Evolutionary conservation across 148 eudicot genomes (phyloP), one percentile per base, ranked within the genome.

Genomic region (Arctostaphylos glauca): DNA sequence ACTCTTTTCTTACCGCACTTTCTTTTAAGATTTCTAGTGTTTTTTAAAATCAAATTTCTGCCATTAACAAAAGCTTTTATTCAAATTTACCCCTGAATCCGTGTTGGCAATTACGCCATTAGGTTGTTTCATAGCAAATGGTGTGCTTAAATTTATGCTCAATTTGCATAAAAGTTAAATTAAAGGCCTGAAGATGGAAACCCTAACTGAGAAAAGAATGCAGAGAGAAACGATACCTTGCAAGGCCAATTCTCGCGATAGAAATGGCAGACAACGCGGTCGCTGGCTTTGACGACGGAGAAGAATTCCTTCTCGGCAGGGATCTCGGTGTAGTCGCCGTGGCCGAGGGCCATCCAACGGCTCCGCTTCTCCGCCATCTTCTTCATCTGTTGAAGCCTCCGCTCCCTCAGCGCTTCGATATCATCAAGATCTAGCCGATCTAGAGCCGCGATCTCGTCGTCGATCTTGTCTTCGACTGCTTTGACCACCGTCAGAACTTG

Each of bases 211-310:
- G 68, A 47, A 25, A 53, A 10, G 60, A 83, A 18, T 16, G 19
- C 70, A 7, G 1, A 47, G 49, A 56, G 43, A 78, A 52, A 25
- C 12, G 9, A 9, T 54, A 96, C 98, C 98, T 96, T 96, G 83
- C 99, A 96, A 85, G 99, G 99, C 99, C 99, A 96, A 89, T 96
- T 96, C 83, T 94, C 99, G 80, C 98, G 94, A 82, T 93, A 96
- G 72, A 96, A 94, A 82, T 94, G 99, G 89, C 98, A 96, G 70
- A 96, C 97, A 19, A 96, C 97, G 12, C 97, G 93, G 0, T 96
- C 97, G 59, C 98, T 94, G 50, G 98, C 94, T 78, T 96, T 96
- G 44, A 93, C 99, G 44, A 80, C 84, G 6, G 95, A 56, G 84
- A 96, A 96, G 76, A 96, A 96, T 0, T 96, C 97, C 85, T 96